A percentile compares a stretch with the other conserved stretches of the same genome.
Evolutionary conservation across 345 rosid genomes (phyloP).

Genomic region (Punica granatum): DNA sequence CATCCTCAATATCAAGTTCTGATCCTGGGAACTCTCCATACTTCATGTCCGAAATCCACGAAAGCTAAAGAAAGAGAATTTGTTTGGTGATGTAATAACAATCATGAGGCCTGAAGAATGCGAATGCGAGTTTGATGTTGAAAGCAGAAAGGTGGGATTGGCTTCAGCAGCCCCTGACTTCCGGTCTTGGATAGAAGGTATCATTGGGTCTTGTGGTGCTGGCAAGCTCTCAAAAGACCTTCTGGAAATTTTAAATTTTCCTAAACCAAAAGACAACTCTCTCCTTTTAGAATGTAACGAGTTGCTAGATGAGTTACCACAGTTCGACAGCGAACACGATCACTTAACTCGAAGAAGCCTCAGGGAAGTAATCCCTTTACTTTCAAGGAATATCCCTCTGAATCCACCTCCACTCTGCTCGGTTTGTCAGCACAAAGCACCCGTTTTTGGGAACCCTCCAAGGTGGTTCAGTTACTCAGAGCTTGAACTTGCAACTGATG

Average conservation of each 20-base stretch:
- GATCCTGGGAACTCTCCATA: slow-evolving; percentile 86
- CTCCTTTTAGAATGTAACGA: slow-evolving; percentile 29
- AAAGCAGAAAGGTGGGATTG: slow-evolving; percentile 41
- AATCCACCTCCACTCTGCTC: slow-evolving; percentile 98
- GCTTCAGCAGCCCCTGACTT: slow-evolving; percentile 15
- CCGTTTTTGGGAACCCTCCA: slow-evolving; percentile 92
- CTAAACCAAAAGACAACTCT: slow-evolving; percentile 32
- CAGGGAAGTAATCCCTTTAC: slow-evolving; percentile 71
- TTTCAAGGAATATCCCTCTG: slow-evolving; percentile 64
- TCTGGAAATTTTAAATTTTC: slow-evolving; percentile 13
- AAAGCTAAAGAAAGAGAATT: slow-evolving; percentile 46
- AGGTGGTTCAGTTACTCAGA: slow-evolving; percentile 86
- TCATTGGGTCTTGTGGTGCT: slow-evolving; percentile 34
- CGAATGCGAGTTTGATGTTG: slow-evolving; percentile 65
- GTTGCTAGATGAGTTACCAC: slow-evolving; percentile 45
- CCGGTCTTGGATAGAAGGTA: slow-evolving; percentile 45
- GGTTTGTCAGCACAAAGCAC: slow-evolving; percentile 84
- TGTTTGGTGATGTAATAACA: slow-evolving; percentile 30
- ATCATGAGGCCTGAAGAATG: slow-evolving; percentile 25
- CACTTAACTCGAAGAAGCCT: slow-evolving; percentile 61
- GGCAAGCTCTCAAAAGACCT: slow-evolving; percentile 15
- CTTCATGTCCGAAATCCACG: slow-evolving; percentile 35
- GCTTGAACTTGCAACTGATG: slow-evolving; percentile 73
- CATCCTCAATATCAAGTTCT: slow-evolving; percentile 87
- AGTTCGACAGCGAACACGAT: slow-evolving; percentile 46